phyloP scores from a whole-genome alignment of 441 rosid genomes.

The Iberis amara region DNA sequence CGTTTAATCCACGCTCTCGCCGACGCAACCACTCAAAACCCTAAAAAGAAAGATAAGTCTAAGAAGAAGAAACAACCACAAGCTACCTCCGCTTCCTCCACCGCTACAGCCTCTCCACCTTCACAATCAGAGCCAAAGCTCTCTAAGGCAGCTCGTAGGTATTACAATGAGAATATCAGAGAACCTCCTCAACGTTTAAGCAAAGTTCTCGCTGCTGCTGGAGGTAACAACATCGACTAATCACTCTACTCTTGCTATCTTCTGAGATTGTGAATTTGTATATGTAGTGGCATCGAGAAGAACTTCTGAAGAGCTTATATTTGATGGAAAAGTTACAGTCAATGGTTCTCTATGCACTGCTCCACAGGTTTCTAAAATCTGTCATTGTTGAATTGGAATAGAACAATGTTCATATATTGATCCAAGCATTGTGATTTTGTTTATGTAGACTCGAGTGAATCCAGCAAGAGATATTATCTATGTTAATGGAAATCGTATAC shows the following conservation, averaged over 20 bases:
- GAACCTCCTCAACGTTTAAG: slow-evolving; percentile 71
- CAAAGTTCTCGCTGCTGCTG: slow-evolving; percentile 88
- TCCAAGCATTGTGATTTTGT: neutral
- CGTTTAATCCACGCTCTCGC: slow-evolving; percentile 53
- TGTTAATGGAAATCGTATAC: slow-evolving; percentile 84
- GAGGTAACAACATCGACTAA: slow-evolving; percentile 44
- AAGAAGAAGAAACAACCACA: slow-evolving; percentile 34
- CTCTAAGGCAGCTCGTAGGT: slow-evolving; percentile 81
- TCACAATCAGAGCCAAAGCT: slow-evolving; percentile 35
- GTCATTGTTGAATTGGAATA: neutral
- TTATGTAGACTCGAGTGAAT: slow-evolving; percentile 77
- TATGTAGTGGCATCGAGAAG: slow-evolving; percentile 76
- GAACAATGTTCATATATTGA: neutral
- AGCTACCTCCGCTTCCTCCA: slow-evolving; percentile 5
- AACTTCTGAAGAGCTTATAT: slow-evolving; percentile 73
- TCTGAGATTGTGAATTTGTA: neutral
- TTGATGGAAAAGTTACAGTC: slow-evolving; percentile 78
- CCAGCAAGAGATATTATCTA: slow-evolving; percentile 67
- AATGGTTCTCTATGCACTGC: slow-evolving; percentile 66
- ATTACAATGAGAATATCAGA: slow-evolving; percentile 68
- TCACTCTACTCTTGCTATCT: neutral
- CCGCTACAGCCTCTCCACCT: slow-evolving; percentile 10
- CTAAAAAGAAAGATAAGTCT: slow-evolving; percentile 38
- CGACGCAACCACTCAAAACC: slow-evolving; percentile 50
- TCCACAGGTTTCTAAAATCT: slow-evolving; percentile 49